Conservation (phyloP, 1,284 basidiomycete genomes). For the Apiotrichum sp. region DNA sequence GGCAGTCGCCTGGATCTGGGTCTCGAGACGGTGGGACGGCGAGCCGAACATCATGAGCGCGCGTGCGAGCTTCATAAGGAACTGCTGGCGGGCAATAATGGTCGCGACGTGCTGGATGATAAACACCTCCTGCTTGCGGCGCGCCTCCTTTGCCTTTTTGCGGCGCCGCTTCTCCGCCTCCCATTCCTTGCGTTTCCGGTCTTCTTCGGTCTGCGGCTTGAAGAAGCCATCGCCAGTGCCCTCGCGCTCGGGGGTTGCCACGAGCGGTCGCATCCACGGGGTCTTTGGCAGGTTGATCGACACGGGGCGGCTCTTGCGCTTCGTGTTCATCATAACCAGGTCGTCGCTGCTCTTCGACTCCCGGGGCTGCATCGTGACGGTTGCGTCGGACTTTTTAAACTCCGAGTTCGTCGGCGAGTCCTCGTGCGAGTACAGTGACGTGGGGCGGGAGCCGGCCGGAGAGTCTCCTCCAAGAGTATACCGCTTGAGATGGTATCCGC, state of each 20-base stretch:
- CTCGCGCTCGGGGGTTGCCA: neutral
- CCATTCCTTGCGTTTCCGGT: constrained; percentile 50
- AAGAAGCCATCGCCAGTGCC: neutral
- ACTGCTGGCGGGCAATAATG: constrained; percentile 79
- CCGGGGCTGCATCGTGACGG: no score
- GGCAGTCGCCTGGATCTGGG: constrained; percentile 79
- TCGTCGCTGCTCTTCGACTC: constrained; percentile 23
- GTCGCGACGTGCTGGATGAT: constrained; percentile 86
- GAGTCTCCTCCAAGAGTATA: constrained; percentile 33
- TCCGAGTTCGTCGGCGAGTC: neutral
- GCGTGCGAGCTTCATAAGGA: constrained; percentile 79
- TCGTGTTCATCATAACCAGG: constrained; percentile 27
- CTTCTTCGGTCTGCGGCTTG: constrained; percentile 42
- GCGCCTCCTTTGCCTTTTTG: constrained; percentile 54
- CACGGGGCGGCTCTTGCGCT: constrained; percentile 17
- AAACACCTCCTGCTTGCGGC: constrained; percentile 70
- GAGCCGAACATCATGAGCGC: constrained; percentile 94
- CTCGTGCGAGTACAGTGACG: neutral
- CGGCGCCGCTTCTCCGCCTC: constrained; percentile 51
- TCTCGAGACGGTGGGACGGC: constrained; percentile 79
- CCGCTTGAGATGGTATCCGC: constrained; percentile 63
- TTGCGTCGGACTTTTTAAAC: no score
- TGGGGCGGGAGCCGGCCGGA: neutral
- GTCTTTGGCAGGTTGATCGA: constrained; percentile 21
- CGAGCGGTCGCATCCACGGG: constrained; percentile 21